Evolutionary conservation across 1,139 yeast genomes (phyloP), one percentile per base, ranked within the genome.

Genomic region (Blastobotrys elegans): DNA sequence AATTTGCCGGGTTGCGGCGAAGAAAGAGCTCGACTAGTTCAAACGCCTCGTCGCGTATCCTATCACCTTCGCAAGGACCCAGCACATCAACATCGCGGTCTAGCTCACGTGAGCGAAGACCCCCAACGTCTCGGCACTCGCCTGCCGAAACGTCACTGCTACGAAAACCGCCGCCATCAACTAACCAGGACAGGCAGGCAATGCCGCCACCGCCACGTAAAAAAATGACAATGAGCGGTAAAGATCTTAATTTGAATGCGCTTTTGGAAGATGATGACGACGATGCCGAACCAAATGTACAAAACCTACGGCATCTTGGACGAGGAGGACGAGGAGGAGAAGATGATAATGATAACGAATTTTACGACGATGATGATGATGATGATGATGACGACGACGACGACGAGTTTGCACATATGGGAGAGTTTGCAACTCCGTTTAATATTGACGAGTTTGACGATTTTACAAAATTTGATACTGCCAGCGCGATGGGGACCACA

Each of bases 1-100:
- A 70, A 40, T 58, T 70, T 41, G 69, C 76, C 6, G 68, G 72
- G 1, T 43, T 67, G n/a, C 50, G 64, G 24, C 49, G 63, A 13
- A 47, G 62, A 16, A 53, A 55, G 38, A 54, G 60, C 5, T 55
- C 62, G 8, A 48, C 51, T 13, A 47, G 54, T 10, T 53, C 56
- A 10, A 41, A 35, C 22, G 46, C 51, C 6, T 50, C 55, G 2
- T 50, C 54, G 44, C 14, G 33, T 31, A 27, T 27, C 44, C 17
- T 17, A 18, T 27, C 41, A 4, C 24, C 34, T 34, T 17, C 26
- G 7, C 33, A 4, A 16, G 13, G 21, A 14, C 6, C 31, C 4
- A 11, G 18, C 11, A 40, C 56, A 2, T 52, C 53, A 10, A 47
- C 53, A 14, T 48, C 55, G 8, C n/a, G n/a, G n/a, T n/a, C n/a